These are phyloP conservation scores for Trypanosoma rangeli DNA, from an alignment of 208 protist species.

Conservation along the genomic window DNA sequence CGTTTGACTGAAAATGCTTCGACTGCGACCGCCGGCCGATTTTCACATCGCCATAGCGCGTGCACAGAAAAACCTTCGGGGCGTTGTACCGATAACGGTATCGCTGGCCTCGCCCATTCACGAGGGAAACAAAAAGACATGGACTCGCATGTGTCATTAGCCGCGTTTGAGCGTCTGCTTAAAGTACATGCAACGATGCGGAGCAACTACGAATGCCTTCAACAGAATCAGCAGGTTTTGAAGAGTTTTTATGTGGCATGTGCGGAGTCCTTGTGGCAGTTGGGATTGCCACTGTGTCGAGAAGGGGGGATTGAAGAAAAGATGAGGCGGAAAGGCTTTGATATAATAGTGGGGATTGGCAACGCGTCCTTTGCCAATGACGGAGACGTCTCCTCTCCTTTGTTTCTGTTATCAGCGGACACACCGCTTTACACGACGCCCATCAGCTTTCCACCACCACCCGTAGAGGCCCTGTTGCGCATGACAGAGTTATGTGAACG, in stretches of 20 bases:
- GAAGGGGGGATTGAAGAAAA: background rate
- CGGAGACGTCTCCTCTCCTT: background rate
- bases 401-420: conserved; percentile 2
- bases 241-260: conserved; percentile 37
- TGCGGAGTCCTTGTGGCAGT: conserved; percentile 35
- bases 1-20: background rate
- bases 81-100: background rate
- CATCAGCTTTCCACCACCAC: conserved; percentile 19
- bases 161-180: conserved; percentile 36
- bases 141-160: background rate
- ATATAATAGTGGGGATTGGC: conserved; percentile 3
- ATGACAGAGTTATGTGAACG: background rate
- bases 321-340: background rate
- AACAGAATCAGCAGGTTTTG: conserved; percentile 25
- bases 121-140: background rate
- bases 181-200: conserved; percentile 33
- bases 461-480: conserved; percentile 6
- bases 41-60: conserved; percentile 18
- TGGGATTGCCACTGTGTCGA: conserved; percentile 19
- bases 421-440: conserved; percentile 16
- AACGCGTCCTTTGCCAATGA: background rate
- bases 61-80: background rate
- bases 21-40: background rate
- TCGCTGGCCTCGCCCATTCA: background rate
- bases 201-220: conserved; percentile 45